phyloP scores from a whole-genome alignment of 176 grass and related monocot genomes.

The Puya raimondii region DNA sequence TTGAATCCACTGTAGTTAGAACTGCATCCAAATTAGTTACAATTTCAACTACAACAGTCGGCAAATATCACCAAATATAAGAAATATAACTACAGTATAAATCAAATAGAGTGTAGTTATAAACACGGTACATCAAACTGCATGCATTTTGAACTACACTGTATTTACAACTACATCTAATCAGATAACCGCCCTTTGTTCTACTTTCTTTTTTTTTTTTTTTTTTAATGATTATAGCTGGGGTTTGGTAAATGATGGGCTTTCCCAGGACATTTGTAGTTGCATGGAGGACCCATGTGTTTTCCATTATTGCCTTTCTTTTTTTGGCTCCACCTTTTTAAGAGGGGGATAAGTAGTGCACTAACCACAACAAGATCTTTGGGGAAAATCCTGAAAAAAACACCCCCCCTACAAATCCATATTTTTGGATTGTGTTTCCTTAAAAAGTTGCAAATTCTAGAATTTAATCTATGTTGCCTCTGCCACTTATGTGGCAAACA shows the following conservation, averaged over 20 bases:
- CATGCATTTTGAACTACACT: no score
- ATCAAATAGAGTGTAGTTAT: no score
- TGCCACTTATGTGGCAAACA: slow-evolving; percentile 58
- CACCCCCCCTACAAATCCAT: slow-evolving; percentile 7
- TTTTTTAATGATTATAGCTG: slow-evolving; percentile 25
- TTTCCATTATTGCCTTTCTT: slow-evolving; percentile 32
- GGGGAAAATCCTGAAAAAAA: background rate
- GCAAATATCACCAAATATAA: no score
- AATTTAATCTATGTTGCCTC: slow-evolving; percentile 16
- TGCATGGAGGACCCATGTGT: slow-evolving; percentile 60
- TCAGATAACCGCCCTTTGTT: background rate
- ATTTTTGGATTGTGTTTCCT: slow-evolving; percentile 34
- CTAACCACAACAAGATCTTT: slow-evolving; percentile 27
- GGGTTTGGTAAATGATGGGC: slow-evolving; percentile 57
- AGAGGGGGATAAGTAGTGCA: slow-evolving; percentile 19
- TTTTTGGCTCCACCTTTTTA: slow-evolving; percentile 26
- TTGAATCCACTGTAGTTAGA: no score
- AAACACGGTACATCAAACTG: no score
- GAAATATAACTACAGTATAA: no score
- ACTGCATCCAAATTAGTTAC: no score
- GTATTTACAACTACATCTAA: background rate
- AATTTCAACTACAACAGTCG: no score
- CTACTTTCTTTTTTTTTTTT: background rate
- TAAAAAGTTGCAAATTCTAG: slow-evolving; percentile 29
- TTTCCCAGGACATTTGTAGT: slow-evolving; percentile 40